Percentiles rank a stretch among this genome's conserved stretches.
phyloP scores from a whole-genome alignment of 495 filamentous ascomycete genomes.

The Sphaerosporella brunnea region DNA sequence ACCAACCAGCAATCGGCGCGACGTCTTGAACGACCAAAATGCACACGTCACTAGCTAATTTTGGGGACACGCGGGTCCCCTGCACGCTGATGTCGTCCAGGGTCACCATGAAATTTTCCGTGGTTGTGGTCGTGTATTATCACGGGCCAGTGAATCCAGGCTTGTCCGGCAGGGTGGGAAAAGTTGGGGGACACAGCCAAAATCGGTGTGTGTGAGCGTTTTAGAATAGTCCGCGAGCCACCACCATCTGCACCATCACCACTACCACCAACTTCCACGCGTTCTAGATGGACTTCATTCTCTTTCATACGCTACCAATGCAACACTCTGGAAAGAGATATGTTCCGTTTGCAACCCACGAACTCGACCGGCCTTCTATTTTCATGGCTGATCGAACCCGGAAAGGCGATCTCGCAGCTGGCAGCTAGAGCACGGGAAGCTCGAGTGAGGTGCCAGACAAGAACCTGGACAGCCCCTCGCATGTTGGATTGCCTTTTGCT shows the following conservation, averaged over 20 bases:
- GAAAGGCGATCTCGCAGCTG: not conserved
- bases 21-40: slow-evolving; percentile 5
- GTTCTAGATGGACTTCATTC: not conserved
- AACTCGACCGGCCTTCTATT: not conserved
- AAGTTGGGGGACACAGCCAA: not conserved
- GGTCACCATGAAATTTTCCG: slow-evolving; percentile 7
- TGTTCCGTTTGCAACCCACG: slow-evolving; percentile 2
- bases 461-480: not conserved
- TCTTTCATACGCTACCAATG: slow-evolving; percentile 1
- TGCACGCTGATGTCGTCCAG: not conserved
- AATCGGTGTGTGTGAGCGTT: not conserved
- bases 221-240: not conserved
- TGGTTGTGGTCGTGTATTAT: slow-evolving; percentile 5
- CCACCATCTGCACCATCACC: not conserved
- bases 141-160: not conserved
- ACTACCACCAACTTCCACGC: too few relatives aligned
- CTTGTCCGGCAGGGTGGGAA: not conserved
- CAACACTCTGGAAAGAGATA: slow-evolving; percentile 4
- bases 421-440: not conserved
- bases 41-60: slow-evolving; percentile 5
- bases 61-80: not conserved
- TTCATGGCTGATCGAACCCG: not conserved
- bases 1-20: not conserved
- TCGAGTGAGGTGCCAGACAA: not conserved
- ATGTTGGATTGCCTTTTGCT: slow-evolving; percentile 1